phyloP scores from a whole-genome alignment of 1,284 basidiomycete species.

The Cerrena zonata region DNA sequence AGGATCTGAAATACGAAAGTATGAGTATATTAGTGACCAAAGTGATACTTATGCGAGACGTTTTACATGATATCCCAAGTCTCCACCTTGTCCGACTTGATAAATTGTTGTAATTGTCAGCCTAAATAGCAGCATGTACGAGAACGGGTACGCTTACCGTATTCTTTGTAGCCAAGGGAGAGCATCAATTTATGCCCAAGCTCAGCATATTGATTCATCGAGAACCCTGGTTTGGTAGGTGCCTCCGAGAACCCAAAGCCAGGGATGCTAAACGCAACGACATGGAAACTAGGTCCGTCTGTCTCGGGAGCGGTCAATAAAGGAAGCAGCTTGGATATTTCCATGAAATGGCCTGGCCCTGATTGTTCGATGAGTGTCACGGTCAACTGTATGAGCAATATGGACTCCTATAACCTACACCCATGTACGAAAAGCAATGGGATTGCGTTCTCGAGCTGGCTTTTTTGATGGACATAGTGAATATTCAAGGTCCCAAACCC shows the following conservation, averaged over 20 bases:
- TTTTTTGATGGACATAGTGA: slow-evolving; percentile 40
- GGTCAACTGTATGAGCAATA: not conserved
- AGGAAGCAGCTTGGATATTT: slow-evolving; percentile 22
- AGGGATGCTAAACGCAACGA: slow-evolving; percentile 35
- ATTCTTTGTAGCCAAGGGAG: slow-evolving; percentile 24
- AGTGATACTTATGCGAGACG: not conserved
- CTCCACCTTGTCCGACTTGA: slow-evolving; percentile 20
- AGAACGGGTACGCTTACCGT: slow-evolving; percentile 14
- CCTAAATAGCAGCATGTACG: not conserved
- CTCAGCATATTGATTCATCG: slow-evolving; percentile 23
- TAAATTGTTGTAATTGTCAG: slow-evolving; percentile 9
- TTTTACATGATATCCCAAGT: slow-evolving; percentile 18
- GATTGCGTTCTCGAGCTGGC: slow-evolving; percentile 32
- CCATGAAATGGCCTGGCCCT: slow-evolving; percentile 36
- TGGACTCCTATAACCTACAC: slow-evolving; percentile 28
- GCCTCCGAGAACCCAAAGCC: slow-evolving; percentile 28
- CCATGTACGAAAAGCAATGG: slow-evolving; percentile 45
- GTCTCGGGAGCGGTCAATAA: slow-evolving; percentile 8
- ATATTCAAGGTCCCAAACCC: slow-evolving; percentile 33
- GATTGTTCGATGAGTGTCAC: not conserved
- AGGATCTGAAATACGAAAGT: slow-evolving; percentile 24
- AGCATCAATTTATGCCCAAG: slow-evolving; percentile 14
- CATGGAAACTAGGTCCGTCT: slow-evolving; percentile 29
- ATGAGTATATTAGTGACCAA: not conserved
- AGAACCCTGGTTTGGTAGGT: slow-evolving; percentile 26